These are phyloP conservation scores for Neurospora sp. DNA, from an alignment of 495 filamentous ascomycete species.

Conservation along the genomic window DNA sequence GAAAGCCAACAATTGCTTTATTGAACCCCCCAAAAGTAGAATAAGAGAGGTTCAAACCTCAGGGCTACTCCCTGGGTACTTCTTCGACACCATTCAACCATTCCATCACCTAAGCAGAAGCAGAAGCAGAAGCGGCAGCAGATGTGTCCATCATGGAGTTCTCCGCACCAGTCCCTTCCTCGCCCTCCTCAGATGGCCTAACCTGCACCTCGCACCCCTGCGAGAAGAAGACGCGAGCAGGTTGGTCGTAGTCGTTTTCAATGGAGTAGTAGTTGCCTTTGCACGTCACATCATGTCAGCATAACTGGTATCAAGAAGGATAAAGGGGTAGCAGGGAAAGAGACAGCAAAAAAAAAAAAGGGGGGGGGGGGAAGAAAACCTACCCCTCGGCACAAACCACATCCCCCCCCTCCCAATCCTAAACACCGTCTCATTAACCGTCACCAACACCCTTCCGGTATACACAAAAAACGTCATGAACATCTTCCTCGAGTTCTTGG, in stretches of 20 bases:
- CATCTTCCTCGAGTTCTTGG: conserved; percentile 87
- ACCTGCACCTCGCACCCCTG: conserved; percentile 57
- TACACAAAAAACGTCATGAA: conserved; percentile 92
- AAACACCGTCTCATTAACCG: conserved; percentile 41
- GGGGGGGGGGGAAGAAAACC: not conserved
- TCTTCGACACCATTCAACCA: not conserved
- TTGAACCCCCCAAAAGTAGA: not conserved
- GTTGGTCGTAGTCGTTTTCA: conserved; percentile 53
- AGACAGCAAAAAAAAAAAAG: not conserved
- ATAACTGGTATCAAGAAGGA: too few relatives aligned
- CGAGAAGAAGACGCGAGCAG: conserved; percentile 74
- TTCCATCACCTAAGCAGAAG: not conserved
- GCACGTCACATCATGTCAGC: conserved; percentile 5
- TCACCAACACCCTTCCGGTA: conserved; percentile 62
- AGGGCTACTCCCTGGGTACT: not conserved
- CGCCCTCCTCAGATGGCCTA: not conserved
- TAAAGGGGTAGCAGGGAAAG: not conserved
- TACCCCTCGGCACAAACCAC: conserved; percentile 48
- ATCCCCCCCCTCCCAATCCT: conserved; percentile 49
- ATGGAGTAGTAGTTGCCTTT: conserved; percentile 81
- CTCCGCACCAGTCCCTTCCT: not conserved
- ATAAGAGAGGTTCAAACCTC: not conserved
- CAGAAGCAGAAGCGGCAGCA: not conserved
- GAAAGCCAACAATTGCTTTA: not conserved
- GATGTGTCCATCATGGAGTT: not conserved